Evolutionary conservation across 1,284 basidiomycete species (phyloP), one percentile per base, ranked within the genome.

Genomic region (Rhodofomes roseus): DNA sequence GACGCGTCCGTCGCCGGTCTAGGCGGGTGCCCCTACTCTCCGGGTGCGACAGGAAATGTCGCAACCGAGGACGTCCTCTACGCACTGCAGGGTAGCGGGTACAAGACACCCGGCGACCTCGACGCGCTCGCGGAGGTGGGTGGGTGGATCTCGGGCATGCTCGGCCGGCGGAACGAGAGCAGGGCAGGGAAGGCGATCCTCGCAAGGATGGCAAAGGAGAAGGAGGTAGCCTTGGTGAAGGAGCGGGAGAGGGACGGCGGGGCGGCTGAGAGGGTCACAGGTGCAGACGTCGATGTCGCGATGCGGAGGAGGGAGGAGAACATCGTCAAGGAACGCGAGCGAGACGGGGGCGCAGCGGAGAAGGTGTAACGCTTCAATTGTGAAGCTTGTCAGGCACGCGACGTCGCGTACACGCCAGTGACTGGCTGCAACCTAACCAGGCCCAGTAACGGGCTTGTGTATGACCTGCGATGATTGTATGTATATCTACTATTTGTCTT

Each of bases 11-110:
- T 97, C 5, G 93, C 88, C 4, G 95, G 95, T 0, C 83, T 98
- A 0, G 96, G 96, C 1, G 95, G 95, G 14, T 98, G 96, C 69
- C 95, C 96, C 1, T 98, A 95, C 74, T 95, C 94, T 0, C 96
- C 96, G 0, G 95, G 95, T 1, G 94, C 95, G 4, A 95, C 92
- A 0, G 94, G 94, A n/a, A 96, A 96, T 67, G 91, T 95, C 27
- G 89, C 92, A 0, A 96, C 93, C 0, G 95, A 96, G 70, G 93
- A 95, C 66, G 86, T 96, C 0, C 79, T 97, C 2, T 95, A 96
- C 66, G 90, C 92, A 0, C 80, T 98, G 5, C 84, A 87, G 53
- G 84, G 80, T 25, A 86, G 87, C 6, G 81, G 80, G 1, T 95
- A 92, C 74, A 73, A 81, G 16, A 87, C 93, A 0, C 82, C 80